Evolutionary conservation across 2,329 filamentous ascomycete genomes (phyloP).

Genomic region (Aspergillus ochraceus): DNA sequence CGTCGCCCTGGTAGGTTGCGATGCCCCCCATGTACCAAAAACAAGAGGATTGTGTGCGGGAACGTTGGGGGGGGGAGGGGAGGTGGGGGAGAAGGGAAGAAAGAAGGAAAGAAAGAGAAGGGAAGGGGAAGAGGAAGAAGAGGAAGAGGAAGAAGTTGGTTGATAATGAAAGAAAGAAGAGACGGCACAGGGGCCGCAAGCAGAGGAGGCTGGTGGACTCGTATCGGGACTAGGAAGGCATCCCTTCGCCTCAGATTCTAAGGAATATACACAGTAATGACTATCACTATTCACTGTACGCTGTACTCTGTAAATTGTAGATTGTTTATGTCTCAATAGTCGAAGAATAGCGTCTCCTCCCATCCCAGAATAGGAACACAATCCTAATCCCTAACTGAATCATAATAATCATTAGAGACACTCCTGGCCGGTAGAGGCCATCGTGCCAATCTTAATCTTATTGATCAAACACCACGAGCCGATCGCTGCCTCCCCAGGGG

Average conservation of each 20-base stretch:
- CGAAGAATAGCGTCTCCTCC: too few relatives aligned
- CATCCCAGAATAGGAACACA: too few relatives aligned
- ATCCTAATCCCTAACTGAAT: too few relatives aligned
- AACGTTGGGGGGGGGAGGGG: not conserved
- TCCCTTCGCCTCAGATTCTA: too few relatives aligned
- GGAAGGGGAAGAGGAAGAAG: conserved; percentile 5
- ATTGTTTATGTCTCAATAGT: too few relatives aligned
- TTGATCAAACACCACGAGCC: not conserved
- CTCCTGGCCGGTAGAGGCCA: too few relatives aligned
- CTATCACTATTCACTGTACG: too few relatives aligned
- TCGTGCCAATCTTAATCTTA: not conserved
- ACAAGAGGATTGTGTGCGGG: not conserved
- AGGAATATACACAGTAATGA: too few relatives aligned
- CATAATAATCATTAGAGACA: not conserved
- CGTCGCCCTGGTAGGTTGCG: conserved; percentile 14
- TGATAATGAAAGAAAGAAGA: conserved; percentile 5
- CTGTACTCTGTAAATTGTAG: too few relatives aligned
- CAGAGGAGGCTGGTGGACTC: not conserved
- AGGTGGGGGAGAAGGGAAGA: not conserved
- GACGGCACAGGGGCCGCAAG: not conserved
- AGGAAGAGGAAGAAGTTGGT: conserved; percentile 5
- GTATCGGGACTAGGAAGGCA: too few relatives aligned
- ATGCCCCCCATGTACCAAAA: conserved; percentile 16
- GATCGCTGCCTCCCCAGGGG: not conserved
- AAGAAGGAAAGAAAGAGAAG: not conserved